Conservation (phyloP, 805 yeast genomes). For the Citeromyces nyonsensis region DNA sequence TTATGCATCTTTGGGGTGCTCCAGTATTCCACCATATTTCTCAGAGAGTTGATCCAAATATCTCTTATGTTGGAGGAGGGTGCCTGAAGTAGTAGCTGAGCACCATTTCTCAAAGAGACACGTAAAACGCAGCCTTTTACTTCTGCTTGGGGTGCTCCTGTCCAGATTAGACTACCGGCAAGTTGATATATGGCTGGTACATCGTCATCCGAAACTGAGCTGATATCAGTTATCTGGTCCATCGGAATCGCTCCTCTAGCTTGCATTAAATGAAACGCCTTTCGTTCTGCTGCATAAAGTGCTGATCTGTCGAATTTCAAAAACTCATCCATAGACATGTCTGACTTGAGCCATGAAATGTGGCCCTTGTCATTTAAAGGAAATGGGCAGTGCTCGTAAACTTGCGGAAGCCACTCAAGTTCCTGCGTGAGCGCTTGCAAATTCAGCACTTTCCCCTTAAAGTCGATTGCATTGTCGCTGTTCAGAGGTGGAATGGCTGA, state of each 20-base stretch:
- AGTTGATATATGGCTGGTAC: slow-evolving; percentile 7
- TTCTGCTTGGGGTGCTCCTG: slow-evolving; percentile 4
- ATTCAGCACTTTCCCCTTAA: slow-evolving; percentile 18
- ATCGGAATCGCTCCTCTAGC: slow-evolving; percentile 54
- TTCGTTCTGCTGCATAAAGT: slow-evolving; percentile 47
- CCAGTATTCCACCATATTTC: slow-evolving; percentile 44
- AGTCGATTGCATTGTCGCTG: slow-evolving; percentile 11
- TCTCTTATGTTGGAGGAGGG: slow-evolving; percentile 29
- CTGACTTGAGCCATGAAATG: slow-evolving; percentile 44
- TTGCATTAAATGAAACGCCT: slow-evolving; percentile 33
- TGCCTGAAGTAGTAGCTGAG: slow-evolving; percentile 37
- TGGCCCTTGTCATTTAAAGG: slow-evolving; percentile 33
- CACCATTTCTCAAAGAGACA: slow-evolving; percentile 29
- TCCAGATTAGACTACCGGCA: slow-evolving; percentile 16
- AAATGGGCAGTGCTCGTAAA: slow-evolving; percentile 38
- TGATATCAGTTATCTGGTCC: slow-evolving; percentile 24
- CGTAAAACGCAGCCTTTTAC: slow-evolving; percentile 33
- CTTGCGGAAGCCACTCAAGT: slow-evolving; percentile 13
- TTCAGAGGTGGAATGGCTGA: slow-evolving; percentile 46
- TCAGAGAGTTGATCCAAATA: slow-evolving; percentile 50
- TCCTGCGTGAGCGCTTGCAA: slow-evolving; percentile 8
- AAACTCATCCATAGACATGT: slow-evolving; percentile 20
- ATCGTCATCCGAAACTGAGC: slow-evolving; percentile 10
- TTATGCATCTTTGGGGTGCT: slow-evolving; percentile 34
- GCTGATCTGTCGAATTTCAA: slow-evolving; percentile 39